Evolutionary conservation across 805 yeast species (phyloP).

Genomic region (Monosporozyma unispora): DNA sequence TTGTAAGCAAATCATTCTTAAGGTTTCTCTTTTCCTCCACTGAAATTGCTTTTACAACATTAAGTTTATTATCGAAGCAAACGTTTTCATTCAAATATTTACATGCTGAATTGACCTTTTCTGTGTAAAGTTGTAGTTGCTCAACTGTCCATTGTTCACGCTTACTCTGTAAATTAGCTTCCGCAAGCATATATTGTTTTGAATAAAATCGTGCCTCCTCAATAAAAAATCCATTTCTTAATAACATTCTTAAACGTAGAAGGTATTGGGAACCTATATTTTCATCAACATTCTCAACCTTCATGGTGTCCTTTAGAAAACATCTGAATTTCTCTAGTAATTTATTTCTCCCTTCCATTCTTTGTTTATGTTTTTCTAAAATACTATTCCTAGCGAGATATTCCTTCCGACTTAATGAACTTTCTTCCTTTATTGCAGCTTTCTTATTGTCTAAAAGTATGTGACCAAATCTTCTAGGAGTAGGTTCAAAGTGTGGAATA

Average conservation of each 20-base stretch:
- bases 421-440: conserved; percentile 50
- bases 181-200: conserved; percentile 41
- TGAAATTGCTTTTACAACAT: conserved; percentile 16
- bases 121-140: conserved; percentile 17
- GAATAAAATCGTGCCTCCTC: conserved; percentile 53
- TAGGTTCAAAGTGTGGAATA: conserved; percentile 84
- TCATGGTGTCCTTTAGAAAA: conserved; percentile 15
- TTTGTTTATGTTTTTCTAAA: conserved; percentile 31
- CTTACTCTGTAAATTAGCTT: conserved; percentile 34
- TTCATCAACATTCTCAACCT: conserved; percentile 23
- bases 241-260: conserved; percentile 41
- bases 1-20: conserved; percentile 17
- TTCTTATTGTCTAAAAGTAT: conserved; percentile 39
- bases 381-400: conserved; percentile 47
- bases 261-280: conserved; percentile 44
- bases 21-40: conserved; percentile 26
- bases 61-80: conserved; percentile 23
- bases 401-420: conserved; percentile 60
- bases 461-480: conserved; percentile 77
- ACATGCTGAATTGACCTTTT: conserved; percentile 9
- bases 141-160: conserved; percentile 31
- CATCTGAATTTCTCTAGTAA: conserved; percentile 26
- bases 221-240: conserved; percentile 49
- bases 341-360: conserved; percentile 34
- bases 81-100: conserved; percentile 13